Percentiles rank a stretch among this genome's conserved stretches.
These are phyloP conservation scores for Emergomyces africanus DNA, from an alignment of 2,329 filamentous ascomycete genomes.

Conservation along the genomic window DNA sequence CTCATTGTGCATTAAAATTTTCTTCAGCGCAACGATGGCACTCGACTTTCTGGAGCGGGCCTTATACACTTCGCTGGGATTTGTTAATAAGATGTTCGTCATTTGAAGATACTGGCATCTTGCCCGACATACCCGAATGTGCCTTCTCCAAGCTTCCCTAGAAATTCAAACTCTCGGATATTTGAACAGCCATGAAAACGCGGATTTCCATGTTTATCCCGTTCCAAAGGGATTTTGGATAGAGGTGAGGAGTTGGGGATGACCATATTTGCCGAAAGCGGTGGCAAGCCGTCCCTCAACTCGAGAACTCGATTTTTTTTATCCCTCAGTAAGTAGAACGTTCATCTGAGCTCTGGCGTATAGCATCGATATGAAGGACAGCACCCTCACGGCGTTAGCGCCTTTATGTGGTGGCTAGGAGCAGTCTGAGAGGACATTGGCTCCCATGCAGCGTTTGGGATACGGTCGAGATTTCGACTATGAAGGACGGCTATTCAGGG, in stretches of 20 bases:
- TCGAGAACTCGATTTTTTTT: background rate
- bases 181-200: slow-evolving; percentile 72
- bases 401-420: background rate
- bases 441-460: background rate
- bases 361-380: background rate
- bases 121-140: slow-evolving; percentile 60
- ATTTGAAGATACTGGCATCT: background rate
- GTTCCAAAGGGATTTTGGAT: slow-evolving; percentile 32
- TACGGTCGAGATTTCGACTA: background rate
- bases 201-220: slow-evolving; percentile 32
- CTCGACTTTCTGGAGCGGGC: slow-evolving; percentile 65
- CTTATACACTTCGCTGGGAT: slow-evolving; percentile 69
- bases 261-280: slow-evolving; percentile 19
- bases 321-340: background rate
- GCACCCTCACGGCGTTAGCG: background rate
- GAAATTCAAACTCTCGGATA: slow-evolving; percentile 29
- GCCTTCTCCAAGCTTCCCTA: slow-evolving; percentile 65
- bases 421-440: background rate
- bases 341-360: background rate
- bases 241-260: slow-evolving; percentile 16
- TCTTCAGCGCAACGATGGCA: slow-evolving; percentile 76
- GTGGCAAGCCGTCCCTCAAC: background rate
- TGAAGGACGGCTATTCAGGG: background rate
- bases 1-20: slow-evolving; percentile 99
- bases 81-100: background rate